Evolutionary conservation across 129 eudicot genomes (phyloP).

Genomic region (Lactuca sativa): DNA sequence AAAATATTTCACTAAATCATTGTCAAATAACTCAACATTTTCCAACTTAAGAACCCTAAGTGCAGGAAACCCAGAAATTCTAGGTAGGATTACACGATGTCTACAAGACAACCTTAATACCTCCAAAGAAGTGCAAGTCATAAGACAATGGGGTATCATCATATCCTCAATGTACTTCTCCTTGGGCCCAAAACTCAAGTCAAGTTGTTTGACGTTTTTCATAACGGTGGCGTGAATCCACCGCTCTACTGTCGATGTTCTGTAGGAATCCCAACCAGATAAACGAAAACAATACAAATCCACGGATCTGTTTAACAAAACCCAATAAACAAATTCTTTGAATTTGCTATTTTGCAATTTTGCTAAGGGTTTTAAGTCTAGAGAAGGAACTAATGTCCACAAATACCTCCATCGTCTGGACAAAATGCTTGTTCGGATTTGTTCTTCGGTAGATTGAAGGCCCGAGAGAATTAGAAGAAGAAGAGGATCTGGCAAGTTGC

Average conservation of each 20-base stretch:
- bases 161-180: background rate
- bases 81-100: background rate
- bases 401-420: too few species aligned
- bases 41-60: background rate
- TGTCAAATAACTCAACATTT: background rate
- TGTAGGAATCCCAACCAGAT: background rate
- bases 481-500: background rate
- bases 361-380: background rate
- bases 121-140: background rate
- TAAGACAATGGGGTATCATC: background rate
- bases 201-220: background rate
- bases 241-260: background rate
- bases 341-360: background rate
- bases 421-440: too few species aligned
- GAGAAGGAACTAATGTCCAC: background rate
- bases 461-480: background rate
- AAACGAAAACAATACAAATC: background rate
- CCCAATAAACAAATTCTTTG: background rate
- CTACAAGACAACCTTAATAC: background rate
- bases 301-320: background rate
- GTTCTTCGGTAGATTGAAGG: too few species aligned
- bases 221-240: background rate
- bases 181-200: background rate
- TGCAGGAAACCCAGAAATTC: background rate
- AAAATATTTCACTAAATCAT: background rate